Conservation (phyloP, 2,329 filamentous ascomycete species). For the Cadophora malorum region DNA sequence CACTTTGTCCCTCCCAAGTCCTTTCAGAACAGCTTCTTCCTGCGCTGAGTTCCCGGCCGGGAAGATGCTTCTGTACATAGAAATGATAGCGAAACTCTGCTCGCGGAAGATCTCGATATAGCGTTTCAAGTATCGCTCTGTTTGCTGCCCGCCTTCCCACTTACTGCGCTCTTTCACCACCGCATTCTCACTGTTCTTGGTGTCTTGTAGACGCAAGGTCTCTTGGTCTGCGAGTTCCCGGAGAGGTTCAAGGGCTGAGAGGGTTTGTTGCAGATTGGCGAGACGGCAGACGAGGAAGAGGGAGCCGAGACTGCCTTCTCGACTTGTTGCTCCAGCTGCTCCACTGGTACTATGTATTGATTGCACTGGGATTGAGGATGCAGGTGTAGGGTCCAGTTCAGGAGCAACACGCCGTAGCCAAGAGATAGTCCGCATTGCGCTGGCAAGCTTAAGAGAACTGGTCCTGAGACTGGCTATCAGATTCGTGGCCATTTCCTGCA, state of each 20-base stretch:
- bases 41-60: slow-evolving; percentile 51
- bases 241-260: slow-evolving; percentile 84
- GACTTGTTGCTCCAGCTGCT: slow-evolving; percentile 47
- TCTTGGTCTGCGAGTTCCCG: slow-evolving; percentile 91
- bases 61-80: slow-evolving; percentile 92
- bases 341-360: slow-evolving; percentile 31
- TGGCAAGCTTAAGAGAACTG: slow-evolving; percentile 84
- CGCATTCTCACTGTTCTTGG: slow-evolving; percentile 1
- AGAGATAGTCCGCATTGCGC: slow-evolving; percentile 87
- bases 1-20: slow-evolving; percentile 25
- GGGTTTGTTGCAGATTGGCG: slow-evolving; percentile 77
- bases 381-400: slow-evolving; percentile 65
- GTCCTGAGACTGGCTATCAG: slow-evolving; percentile 79
- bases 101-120: slow-evolving; percentile 98
- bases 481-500: slow-evolving; percentile 86
- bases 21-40: slow-evolving; percentile 33
- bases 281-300: slow-evolving; percentile 89
- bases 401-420: slow-evolving; percentile 89
- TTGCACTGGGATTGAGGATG: slow-evolving; percentile 16
- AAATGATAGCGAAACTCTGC: slow-evolving; percentile 94
- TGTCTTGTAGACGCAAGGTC: slow-evolving; percentile 52
- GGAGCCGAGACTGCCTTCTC: slow-evolving; percentile 76
- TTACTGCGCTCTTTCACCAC: slow-evolving; percentile 39
- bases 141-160: slow-evolving; percentile 83
- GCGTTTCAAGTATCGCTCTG: slow-evolving; percentile 89